These are phyloP conservation scores for Lactarius akahatsu DNA, from an alignment of 768 basidiomycete genomes.

Conservation along the genomic window DNA sequence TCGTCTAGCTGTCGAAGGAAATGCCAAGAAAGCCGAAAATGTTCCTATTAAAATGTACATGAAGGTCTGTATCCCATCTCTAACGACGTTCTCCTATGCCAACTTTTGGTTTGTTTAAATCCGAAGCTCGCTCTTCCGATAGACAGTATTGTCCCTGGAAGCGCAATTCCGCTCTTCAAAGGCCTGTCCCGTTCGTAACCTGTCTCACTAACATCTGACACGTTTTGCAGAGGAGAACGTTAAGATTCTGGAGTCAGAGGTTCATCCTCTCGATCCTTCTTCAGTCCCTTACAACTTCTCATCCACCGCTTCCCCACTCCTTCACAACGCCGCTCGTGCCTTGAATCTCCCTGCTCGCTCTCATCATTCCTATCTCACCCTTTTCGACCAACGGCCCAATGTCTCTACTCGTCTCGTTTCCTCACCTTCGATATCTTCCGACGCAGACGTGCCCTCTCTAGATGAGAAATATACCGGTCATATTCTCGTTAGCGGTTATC, in stretches of 20 bases:
- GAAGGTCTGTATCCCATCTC: constrained; percentile 49
- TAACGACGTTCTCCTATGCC: neutral
- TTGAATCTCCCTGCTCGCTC: constrained; percentile 64
- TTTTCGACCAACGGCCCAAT: constrained; percentile 41
- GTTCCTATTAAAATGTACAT: constrained; percentile 73
- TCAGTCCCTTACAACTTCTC: constrained; percentile 78
- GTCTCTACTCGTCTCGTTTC: constrained; percentile 40
- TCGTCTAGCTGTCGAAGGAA: constrained; percentile 72
- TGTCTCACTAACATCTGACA: constrained; percentile 7
- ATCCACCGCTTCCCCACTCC: constrained; percentile 55
- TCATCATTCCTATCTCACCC: constrained; percentile 57
- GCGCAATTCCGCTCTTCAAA: constrained; percentile 68
- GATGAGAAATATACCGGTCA: constrained; percentile 72
- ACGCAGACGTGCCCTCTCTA: constrained; percentile 42
- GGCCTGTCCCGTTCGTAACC: constrained; percentile 40
- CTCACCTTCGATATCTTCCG: constrained; percentile 36
- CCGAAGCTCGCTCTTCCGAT: constrained; percentile 57
- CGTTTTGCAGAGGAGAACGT: constrained; percentile 68
- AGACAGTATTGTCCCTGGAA: constrained; percentile 63
- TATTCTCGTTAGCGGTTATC: constrained; percentile 73
- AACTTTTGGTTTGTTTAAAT: constrained; percentile 31
- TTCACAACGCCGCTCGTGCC: constrained; percentile 67
- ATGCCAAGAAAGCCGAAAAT: constrained; percentile 64
- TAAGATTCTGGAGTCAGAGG: constrained; percentile 67
- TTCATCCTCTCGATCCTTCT: constrained; percentile 71